These are phyloP conservation scores for Papilionanthe hybrid DNA, from an alignment of 116 monocot species.

Conservation along the genomic window DNA sequence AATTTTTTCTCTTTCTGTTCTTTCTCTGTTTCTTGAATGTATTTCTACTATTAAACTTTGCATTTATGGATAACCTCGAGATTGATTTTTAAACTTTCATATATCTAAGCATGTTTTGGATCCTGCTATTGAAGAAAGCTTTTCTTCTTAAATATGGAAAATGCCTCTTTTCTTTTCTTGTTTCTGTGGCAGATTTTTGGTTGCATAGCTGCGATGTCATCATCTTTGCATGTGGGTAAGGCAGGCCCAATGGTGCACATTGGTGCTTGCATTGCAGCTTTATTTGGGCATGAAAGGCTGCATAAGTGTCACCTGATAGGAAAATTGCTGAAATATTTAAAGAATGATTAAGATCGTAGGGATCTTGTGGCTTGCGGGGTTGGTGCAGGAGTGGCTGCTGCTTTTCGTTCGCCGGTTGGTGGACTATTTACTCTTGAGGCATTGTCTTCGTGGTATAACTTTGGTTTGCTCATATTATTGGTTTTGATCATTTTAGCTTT, in stretches of 20 bases:
- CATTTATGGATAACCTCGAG: too few species aligned
- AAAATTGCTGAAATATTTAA: conserved; percentile 50
- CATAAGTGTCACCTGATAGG: conserved; percentile 30
- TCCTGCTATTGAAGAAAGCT: too few species aligned
- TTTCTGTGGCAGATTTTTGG: conserved; percentile 29
- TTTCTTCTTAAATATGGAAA: background rate
- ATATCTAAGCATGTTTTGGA: too few species aligned
- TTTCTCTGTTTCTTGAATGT: background rate
- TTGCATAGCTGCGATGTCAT: conserved; percentile 46
- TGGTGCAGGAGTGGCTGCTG: conserved; percentile 55
- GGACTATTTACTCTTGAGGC: conserved; percentile 58
- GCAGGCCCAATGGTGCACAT: conserved; percentile 56
- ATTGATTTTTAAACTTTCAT: too few species aligned
- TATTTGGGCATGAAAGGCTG: conserved; percentile 43
- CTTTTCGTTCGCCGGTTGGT: conserved; percentile 55
- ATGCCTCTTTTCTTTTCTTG: conserved; percentile 1
- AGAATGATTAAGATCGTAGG: conserved; percentile 51
- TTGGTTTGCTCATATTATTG: background rate
- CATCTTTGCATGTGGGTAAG: conserved; percentile 58
- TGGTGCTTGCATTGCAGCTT: conserved; percentile 48
- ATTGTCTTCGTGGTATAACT: conserved; percentile 48
- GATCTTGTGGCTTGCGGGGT: conserved; percentile 52
- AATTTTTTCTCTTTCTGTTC: background rate
- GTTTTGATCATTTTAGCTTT: background rate
- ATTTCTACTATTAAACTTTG: background rate